phyloP scores from a whole-genome alignment of 2,329 filamentous ascomycete genomes.

The Diplodia mutila region DNA sequence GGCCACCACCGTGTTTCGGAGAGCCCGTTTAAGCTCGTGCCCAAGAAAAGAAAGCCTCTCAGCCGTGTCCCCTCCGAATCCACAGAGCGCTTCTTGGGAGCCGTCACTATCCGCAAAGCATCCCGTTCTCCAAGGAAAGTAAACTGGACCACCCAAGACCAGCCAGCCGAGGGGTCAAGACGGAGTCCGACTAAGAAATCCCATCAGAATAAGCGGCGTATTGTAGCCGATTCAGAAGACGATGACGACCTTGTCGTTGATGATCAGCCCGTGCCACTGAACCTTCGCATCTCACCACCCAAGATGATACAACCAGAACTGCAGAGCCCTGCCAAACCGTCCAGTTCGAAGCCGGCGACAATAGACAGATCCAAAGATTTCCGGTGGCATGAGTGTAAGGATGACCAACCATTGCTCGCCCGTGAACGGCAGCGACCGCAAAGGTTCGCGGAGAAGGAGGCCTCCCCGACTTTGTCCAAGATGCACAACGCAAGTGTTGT shows the following conservation, averaged over 20 bases:
- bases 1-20: background rate
- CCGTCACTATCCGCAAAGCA: slow-evolving; percentile 16
- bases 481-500: background rate
- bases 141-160: background rate
- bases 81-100: background rate
- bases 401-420: background rate
- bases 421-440: background rate
- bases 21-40: slow-evolving; percentile 2
- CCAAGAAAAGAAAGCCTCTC: slow-evolving; percentile 26
- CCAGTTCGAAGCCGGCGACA: background rate
- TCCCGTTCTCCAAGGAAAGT: slow-evolving; percentile 21
- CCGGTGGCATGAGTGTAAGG: slow-evolving; percentile 20
- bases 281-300: background rate
- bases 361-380: slow-evolving; percentile 15
- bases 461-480: background rate
- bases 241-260: slow-evolving; percentile 16
- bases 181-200: slow-evolving; percentile 7
- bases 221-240: slow-evolving; percentile 23
- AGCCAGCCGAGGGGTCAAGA: background rate
- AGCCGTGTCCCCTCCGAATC: slow-evolving; percentile 25
- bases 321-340: background rate
- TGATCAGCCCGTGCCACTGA: background rate
- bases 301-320: background rate
- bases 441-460: background rate
- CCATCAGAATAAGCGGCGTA: slow-evolving; percentile 4